A percentile compares a stretch with the other conserved stretches of the same genome.
These are phyloP conservation scores for Didymella arachidicola DNA, from an alignment of 2,329 filamentous ascomycete species.

Conservation along the genomic window DNA sequence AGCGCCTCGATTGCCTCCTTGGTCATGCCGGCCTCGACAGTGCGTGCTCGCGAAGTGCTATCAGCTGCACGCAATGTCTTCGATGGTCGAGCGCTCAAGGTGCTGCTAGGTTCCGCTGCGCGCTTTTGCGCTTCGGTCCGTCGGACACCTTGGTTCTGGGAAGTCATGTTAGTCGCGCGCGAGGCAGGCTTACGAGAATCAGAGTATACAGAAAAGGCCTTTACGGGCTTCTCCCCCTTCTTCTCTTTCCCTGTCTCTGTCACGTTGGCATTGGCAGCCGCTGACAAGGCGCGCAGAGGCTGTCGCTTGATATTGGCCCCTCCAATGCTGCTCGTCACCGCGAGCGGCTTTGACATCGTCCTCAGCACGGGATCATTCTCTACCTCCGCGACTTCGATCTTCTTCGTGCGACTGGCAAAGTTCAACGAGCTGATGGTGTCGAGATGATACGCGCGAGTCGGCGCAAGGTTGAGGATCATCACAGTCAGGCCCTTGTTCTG, in stretches of 20 bases:
- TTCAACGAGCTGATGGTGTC: constrained; percentile 94
- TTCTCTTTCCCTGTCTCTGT: constrained; percentile 61
- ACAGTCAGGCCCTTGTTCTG: constrained; percentile 95
- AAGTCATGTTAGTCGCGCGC: constrained; percentile 40
- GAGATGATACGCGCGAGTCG: constrained; percentile 89
- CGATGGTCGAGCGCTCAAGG: constrained; percentile 48
- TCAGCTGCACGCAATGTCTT: constrained; percentile 52
- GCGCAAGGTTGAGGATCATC: constrained; percentile 95
- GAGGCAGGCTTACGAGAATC: constrained; percentile 59
- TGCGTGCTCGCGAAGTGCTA: constrained; percentile 40
- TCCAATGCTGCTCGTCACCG: constrained; percentile 43
- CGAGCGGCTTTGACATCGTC: constrained; percentile 50
- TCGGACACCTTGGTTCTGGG: constrained; percentile 46
- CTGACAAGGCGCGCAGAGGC: constrained; percentile 78
- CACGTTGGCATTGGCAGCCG: constrained; percentile 76
- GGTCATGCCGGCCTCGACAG: constrained; percentile 52
- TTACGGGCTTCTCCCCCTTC: constrained; percentile 72
- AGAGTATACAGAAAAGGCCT: constrained; percentile 86
- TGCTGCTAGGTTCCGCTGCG: constrained; percentile 49
- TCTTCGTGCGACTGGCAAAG: constrained; percentile 93
- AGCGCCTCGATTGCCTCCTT: constrained; percentile 84
- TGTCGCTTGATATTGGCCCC: constrained; percentile 66
- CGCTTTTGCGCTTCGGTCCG: constrained; percentile 56
- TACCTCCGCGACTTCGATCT: constrained; percentile 93
- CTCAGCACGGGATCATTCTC: constrained; percentile 90